Conservation (phyloP, 2,329 filamentous ascomycete genomes). For the Blastomyces percursus region DNA sequence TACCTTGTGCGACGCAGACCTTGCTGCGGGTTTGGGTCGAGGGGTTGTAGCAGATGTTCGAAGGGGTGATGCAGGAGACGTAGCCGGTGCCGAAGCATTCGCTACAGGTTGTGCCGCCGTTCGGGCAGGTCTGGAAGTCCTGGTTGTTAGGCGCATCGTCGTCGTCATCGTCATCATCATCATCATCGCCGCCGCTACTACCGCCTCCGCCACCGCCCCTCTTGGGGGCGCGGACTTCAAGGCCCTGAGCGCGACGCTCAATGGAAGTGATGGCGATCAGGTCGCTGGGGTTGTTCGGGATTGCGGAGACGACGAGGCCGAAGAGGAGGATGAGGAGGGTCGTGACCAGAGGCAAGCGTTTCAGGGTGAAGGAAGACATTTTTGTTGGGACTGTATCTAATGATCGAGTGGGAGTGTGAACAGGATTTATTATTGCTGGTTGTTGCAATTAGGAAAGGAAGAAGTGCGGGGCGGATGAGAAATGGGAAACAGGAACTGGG, state of each 20-base stretch:
- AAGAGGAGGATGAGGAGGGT: constrained; percentile 1
- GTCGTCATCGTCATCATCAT: background rate
- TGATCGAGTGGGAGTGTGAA: background rate
- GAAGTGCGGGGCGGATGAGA: background rate
- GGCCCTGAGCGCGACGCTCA: background rate
- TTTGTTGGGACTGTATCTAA: background rate
- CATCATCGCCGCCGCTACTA: background rate
- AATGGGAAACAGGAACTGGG: background rate
- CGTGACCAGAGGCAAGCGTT: background rate
- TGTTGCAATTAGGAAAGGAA: background rate
- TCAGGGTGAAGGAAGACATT: constrained; percentile 3
- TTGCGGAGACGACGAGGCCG: background rate
- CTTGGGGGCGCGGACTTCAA: background rate
- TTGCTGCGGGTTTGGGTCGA: background rate
- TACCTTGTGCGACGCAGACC: background rate
- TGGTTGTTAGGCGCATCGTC: background rate
- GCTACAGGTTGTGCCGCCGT: background rate
- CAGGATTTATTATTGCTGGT: background rate
- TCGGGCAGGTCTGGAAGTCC: background rate
- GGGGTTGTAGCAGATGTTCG: constrained; percentile 2
- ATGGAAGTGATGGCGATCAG: background rate
- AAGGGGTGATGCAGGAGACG: background rate
- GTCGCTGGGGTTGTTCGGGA: background rate
- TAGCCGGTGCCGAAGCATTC: constrained; percentile 2
- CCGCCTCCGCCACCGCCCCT: background rate